Percentiles rank a stretch among this genome's conserved stretches.
These are phyloP conservation scores for Orychophragmus violaceus DNA, from an alignment of 345 rosid genomes.

Conservation along the genomic window DNA sequence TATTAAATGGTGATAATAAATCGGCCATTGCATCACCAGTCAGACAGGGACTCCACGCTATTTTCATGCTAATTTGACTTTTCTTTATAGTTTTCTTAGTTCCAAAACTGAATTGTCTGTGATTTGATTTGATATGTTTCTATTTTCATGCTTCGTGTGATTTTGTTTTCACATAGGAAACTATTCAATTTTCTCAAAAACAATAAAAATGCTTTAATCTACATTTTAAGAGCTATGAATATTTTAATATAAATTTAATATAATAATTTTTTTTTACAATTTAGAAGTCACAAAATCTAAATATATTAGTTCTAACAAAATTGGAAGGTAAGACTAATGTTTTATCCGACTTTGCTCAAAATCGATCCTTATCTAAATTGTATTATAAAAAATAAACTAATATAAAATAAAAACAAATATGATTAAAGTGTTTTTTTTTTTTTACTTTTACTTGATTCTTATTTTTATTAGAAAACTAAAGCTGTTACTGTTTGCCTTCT, in stretches of 20 bases:
- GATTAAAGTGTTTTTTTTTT: neutral
- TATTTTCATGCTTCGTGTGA: neutral
- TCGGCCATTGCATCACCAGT: conserved; percentile 5
- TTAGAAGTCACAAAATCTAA: too few relatives aligned
- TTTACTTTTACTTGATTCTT: too few relatives aligned
- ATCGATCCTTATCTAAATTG: too few relatives aligned
- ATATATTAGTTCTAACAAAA: neutral
- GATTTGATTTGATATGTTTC: neutral
- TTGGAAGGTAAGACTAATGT: neutral
- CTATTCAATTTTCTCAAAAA: neutral
- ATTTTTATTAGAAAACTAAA: neutral
- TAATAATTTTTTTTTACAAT: too few relatives aligned
- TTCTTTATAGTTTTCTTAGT: neutral
- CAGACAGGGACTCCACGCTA: neutral
- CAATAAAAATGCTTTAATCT: neutral
- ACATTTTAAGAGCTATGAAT: too few relatives aligned
- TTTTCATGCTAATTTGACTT: neutral
- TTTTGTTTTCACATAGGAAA: neutral
- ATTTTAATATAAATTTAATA: too few relatives aligned
- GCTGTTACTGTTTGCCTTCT: neutral
- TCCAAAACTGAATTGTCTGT: neutral
- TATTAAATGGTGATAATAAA: neutral
- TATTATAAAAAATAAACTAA: too few relatives aligned
- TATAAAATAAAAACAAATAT: neutral
- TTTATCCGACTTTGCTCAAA: too few relatives aligned